Conservation (phyloP, 352 stramenopile genomes). For the Thraustotheca clavata region DNA sequence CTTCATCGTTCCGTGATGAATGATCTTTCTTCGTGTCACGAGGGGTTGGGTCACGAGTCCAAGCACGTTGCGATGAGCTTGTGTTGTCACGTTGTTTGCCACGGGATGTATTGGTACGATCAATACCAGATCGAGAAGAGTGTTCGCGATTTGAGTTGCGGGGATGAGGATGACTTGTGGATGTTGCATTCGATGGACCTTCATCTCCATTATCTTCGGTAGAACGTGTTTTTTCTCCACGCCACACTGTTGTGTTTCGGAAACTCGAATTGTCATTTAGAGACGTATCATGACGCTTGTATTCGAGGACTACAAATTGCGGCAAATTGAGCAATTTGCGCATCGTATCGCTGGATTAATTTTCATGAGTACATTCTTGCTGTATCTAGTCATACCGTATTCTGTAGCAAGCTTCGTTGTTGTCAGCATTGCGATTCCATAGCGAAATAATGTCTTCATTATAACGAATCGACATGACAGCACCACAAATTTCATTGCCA, state of each 20-base stretch:
- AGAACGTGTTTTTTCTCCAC: slow-evolving; percentile 32
- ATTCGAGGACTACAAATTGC: slow-evolving; percentile 87
- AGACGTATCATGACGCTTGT: slow-evolving; percentile 86
- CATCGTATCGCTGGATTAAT: slow-evolving; percentile 68
- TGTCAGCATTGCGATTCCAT: slow-evolving; percentile 92
- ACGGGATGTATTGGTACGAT: slow-evolving; percentile 9
- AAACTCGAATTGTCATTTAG: slow-evolving; percentile 75
- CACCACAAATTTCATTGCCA: slow-evolving; percentile 88
- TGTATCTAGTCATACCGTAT: slow-evolving; percentile 40
- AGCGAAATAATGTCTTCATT: slow-evolving; percentile 93
- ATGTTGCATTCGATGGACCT: slow-evolving; percentile 6
- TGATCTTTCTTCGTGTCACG: slow-evolving; percentile 16
- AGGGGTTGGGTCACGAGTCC: slow-evolving; percentile 16
- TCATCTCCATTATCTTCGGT: slow-evolving; percentile 19
- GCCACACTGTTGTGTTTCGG: slow-evolving; percentile 72
- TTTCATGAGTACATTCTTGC: neutral
- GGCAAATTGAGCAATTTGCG: slow-evolving; percentile 86
- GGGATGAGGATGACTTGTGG: slow-evolving; percentile 26
- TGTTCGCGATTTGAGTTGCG: slow-evolving; percentile 12
- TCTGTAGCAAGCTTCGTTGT: slow-evolving; percentile 80
- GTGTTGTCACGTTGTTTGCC: neutral
- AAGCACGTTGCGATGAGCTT: neutral
- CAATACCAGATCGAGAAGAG: neutral
- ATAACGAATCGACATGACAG: slow-evolving; percentile 86
- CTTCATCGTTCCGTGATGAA: slow-evolving; percentile 3